Conservation (phyloP, 129 eudicot genomes). For the Dittrichia graveolens region DNA sequence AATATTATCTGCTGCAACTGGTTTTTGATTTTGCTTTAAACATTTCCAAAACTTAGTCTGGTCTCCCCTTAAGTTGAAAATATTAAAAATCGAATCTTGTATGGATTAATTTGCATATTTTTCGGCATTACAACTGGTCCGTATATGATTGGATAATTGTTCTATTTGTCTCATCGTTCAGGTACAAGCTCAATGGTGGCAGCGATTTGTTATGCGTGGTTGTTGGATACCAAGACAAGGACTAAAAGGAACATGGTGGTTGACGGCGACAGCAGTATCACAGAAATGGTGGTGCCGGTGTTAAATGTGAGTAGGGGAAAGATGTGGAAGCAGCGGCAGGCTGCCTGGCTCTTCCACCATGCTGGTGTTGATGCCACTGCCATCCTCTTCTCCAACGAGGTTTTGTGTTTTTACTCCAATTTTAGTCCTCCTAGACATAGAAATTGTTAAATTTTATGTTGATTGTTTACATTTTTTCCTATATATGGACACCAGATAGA, state of each 20-base stretch:
- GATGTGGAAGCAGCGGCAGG: conserved; percentile 88
- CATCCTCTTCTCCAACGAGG: conserved; percentile 78
- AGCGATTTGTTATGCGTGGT: conserved; percentile 76
- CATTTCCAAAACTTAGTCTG: no score
- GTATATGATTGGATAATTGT: no score
- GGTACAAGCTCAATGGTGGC: conserved; percentile 94
- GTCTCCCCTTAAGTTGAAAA: no score
- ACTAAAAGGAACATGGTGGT: conserved; percentile 32
- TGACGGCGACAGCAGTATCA: conserved; percentile 15
- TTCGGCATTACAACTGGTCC: no score
- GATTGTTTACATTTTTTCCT: not conserved
- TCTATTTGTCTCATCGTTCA: conserved; percentile 9
- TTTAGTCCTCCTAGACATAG: not conserved
- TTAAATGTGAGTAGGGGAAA: conserved; percentile 72
- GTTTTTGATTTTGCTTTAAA: no score
- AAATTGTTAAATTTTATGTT: not conserved
- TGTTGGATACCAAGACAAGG: conserved; percentile 51
- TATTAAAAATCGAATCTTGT: no score
- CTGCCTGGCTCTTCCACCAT: conserved; percentile 83
- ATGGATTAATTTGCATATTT: no score
- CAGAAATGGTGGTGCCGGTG: conserved; percentile 70
- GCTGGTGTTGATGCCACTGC: conserved; percentile 66
- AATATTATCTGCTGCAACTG: no score
- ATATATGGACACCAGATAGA: conserved; percentile 53
- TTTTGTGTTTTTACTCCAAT: conserved; percentile 7